These are phyloP conservation scores for Vairimorpha ceranae DNA, from an alignment of 371 early-diverging fungal genomes.

Conservation along the genomic window DNA sequence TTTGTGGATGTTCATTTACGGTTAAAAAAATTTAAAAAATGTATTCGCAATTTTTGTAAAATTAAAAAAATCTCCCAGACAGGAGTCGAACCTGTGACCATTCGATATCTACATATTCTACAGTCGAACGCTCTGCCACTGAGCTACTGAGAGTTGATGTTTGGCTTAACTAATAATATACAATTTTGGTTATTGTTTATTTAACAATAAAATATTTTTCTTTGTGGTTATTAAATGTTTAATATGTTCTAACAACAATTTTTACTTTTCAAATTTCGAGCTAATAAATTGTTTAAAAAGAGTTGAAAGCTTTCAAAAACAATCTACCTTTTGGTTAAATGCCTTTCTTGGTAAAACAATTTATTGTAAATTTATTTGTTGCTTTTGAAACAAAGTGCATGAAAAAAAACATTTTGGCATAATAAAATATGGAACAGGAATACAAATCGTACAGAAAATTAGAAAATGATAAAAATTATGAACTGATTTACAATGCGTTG, in stretches of 20 bases:
- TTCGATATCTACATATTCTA: conserved; percentile 61
- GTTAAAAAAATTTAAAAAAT: conserved; percentile 5
- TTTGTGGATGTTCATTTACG: conserved; percentile 11
- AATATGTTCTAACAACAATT: too few relatives aligned
- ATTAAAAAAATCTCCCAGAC: conserved; percentile 62
- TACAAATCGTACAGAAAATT: conserved; percentile 5
- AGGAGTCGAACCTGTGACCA: conserved; percentile 64
- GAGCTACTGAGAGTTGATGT: conserved; percentile 60
- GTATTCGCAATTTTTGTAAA: background rate
- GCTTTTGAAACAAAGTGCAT: background rate
- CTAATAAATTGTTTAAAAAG: too few relatives aligned
- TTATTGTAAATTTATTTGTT: too few relatives aligned
- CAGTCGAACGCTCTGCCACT: conserved; percentile 64
- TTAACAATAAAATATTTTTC: too few relatives aligned
- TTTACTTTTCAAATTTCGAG: too few relatives aligned
- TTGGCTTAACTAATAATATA: background rate
- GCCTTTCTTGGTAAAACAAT: too few relatives aligned
- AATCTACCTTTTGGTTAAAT: too few relatives aligned
- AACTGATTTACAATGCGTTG: conserved; percentile 14
- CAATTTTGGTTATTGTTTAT: too few relatives aligned
- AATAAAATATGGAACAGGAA: background rate
- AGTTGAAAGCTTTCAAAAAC: too few relatives aligned
- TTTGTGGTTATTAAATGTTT: too few relatives aligned
- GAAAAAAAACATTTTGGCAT: background rate
- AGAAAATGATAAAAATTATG: conserved; percentile 11